Conservation (phyloP, 306 rosid genomes). For the Vicia villosa region DNA sequence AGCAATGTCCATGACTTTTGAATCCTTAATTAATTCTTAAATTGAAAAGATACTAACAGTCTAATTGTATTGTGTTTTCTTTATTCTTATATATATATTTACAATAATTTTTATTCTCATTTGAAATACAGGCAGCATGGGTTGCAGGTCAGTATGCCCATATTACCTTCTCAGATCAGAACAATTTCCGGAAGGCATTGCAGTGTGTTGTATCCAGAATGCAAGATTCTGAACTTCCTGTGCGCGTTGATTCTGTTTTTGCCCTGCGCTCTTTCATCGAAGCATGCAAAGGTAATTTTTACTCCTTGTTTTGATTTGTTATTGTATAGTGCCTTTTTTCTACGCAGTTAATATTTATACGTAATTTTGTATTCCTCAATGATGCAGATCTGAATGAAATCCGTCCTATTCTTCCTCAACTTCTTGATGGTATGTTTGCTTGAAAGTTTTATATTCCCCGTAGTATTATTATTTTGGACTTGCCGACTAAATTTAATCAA, state of each 20-base stretch:
- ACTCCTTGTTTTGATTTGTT: not conserved
- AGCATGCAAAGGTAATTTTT: slow-evolving; percentile 80
- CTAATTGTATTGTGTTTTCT: slow-evolving; percentile 1
- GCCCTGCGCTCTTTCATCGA: slow-evolving; percentile 94
- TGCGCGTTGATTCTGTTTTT: slow-evolving; percentile 96
- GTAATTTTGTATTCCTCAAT: not conserved
- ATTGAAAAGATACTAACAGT: not conserved
- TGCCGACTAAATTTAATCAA: slow-evolving; percentile 24
- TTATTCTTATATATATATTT: not conserved
- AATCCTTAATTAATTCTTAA: slow-evolving; percentile 6
- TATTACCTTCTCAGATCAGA: slow-evolving; percentile 76
- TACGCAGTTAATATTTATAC: not conserved
- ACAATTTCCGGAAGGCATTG: slow-evolving; percentile 83
- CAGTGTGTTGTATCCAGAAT: slow-evolving; percentile 90
- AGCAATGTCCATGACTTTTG: not conserved
- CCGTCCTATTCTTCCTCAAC: slow-evolving; percentile 94
- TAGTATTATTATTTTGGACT: slow-evolving; percentile 26
- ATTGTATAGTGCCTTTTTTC: not conserved
- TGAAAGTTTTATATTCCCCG: not conserved
- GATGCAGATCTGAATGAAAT: slow-evolving; percentile 89
- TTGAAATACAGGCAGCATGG: slow-evolving; percentile 83
- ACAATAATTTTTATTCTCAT: not conserved
- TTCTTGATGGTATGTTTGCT: slow-evolving; percentile 79
- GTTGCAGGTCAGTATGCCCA: slow-evolving; percentile 98
- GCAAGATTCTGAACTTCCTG: slow-evolving; percentile 95